phyloP scores from a whole-genome alignment of 345 rosid genomes.

The Salix dunnii region DNA sequence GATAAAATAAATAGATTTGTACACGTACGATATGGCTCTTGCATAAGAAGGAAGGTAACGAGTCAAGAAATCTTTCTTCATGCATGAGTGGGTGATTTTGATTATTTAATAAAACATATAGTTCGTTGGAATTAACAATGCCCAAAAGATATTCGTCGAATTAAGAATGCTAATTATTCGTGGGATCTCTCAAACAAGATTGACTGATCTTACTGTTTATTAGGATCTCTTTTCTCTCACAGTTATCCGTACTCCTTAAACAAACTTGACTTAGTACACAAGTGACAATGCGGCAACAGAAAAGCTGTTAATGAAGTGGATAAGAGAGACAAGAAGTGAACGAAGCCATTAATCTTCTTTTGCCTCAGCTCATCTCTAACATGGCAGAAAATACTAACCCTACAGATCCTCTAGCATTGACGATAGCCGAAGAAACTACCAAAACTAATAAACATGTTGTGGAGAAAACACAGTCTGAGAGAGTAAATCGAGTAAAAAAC shows the following conservation, averaged over 20 bases:
- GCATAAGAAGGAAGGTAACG: too few species aligned
- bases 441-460: not conserved
- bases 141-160: too few species aligned
- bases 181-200: not conserved
- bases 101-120: too few species aligned
- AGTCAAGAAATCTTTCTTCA: too few species aligned
- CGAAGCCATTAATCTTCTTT: not conserved
- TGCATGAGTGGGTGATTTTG: too few species aligned
- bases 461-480: not conserved
- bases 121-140: too few species aligned
- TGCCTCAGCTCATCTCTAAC: not conserved
- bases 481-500: constrained; percentile 20
- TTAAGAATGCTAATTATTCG: not conserved
- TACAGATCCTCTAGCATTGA: not conserved
- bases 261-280: not conserved
- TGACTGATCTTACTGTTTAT: not conserved
- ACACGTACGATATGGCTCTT: too few species aligned
- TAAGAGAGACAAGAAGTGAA: not conserved
- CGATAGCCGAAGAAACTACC: not conserved
- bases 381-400: constrained; percentile 5
- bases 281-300: not conserved
- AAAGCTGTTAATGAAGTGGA: too few species aligned
- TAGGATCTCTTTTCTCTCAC: not conserved
- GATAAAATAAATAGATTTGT: too few species aligned
- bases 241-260: not conserved